A percentile compares a stretch with the other conserved stretches of the same genome.
phyloP scores from a whole-genome alignment of 148 eudicot species.

The Agrostemma githago region DNA sequence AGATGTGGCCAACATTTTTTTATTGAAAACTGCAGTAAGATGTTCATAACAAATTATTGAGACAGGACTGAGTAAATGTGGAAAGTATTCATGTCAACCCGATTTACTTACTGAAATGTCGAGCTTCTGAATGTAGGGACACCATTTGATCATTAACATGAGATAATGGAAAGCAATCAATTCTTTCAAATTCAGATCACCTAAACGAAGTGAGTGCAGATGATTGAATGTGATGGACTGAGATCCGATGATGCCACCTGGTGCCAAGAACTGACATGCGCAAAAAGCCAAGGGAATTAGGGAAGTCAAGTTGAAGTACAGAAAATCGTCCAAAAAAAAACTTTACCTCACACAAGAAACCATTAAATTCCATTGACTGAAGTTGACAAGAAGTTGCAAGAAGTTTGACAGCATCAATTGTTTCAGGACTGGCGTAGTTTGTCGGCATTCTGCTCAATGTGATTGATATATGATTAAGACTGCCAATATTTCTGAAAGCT shows the following conservation, averaged over 20 bases:
- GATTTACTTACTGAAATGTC: not conserved
- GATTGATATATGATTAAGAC: not conserved
- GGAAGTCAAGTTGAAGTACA: not conserved
- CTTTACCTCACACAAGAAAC: not conserved
- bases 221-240: not conserved
- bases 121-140: not conserved
- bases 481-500: not conserved
- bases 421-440: not conserved
- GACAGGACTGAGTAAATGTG: too few species aligned
- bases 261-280: not conserved
- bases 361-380: not conserved
- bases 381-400: slow-evolving; percentile 6
- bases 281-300: not conserved
- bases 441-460: not conserved
- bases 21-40: too few species aligned
- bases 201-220: not conserved
- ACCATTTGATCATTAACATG: not conserved
- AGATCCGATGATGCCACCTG: not conserved
- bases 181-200: not conserved
- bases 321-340: not conserved
- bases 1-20: too few species aligned
- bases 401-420: not conserved
- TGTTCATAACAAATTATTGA: too few species aligned
- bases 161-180: not conserved
- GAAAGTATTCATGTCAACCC: too few species aligned